A percentile compares a stretch with the other conserved stretches of the same genome.
Conservation (phyloP, 768 basidiomycete species). For the Tricholoma sp. region DNA sequence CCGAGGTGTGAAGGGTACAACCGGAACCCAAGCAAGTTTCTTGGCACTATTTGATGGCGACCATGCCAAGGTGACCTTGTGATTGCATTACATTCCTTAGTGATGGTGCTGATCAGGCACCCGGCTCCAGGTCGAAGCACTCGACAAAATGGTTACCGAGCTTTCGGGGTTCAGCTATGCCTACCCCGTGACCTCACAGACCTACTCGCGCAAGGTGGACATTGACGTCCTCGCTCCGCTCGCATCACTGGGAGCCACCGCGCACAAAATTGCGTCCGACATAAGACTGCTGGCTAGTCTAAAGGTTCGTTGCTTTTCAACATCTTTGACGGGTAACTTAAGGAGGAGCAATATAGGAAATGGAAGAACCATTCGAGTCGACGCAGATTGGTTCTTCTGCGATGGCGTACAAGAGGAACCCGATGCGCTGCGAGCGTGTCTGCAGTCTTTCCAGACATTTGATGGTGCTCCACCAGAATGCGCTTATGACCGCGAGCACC, state of each 20-base stretch:
- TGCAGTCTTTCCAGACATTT: slow-evolving; percentile 95
- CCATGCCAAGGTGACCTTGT: slow-evolving; percentile 68
- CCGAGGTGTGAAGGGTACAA: slow-evolving; percentile 98
- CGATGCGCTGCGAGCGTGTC: slow-evolving; percentile 97
- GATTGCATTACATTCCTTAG: background rate
- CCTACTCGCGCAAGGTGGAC: slow-evolving; percentile 97
- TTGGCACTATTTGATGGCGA: slow-evolving; percentile 91
- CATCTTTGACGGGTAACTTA: background rate
- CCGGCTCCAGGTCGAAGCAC: slow-evolving; percentile 64
- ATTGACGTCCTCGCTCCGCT: slow-evolving; percentile 87
- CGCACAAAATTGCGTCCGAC: slow-evolving; percentile 97
- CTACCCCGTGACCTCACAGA: slow-evolving; percentile 98
- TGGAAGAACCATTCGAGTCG: slow-evolving; percentile 98
- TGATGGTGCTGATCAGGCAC: background rate
- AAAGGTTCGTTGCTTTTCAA: slow-evolving; percentile 45
- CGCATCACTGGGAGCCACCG: slow-evolving; percentile 88
- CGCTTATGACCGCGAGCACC: slow-evolving; percentile 88
- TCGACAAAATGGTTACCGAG: slow-evolving; percentile 86
- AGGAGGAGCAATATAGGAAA: slow-evolving; percentile 50
- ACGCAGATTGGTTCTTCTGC: slow-evolving; percentile 97
- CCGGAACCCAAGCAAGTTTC: slow-evolving; percentile 97
- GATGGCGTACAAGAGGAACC: slow-evolving; percentile 99
- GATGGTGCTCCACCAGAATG: slow-evolving; percentile 94
- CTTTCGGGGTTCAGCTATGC: slow-evolving; percentile 91
- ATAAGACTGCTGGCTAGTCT: slow-evolving; percentile 90